Base-by-base conservation (phyloP, 2,329 filamentous ascomycete genomes). In the Phialocephala subalpina region DNA sequence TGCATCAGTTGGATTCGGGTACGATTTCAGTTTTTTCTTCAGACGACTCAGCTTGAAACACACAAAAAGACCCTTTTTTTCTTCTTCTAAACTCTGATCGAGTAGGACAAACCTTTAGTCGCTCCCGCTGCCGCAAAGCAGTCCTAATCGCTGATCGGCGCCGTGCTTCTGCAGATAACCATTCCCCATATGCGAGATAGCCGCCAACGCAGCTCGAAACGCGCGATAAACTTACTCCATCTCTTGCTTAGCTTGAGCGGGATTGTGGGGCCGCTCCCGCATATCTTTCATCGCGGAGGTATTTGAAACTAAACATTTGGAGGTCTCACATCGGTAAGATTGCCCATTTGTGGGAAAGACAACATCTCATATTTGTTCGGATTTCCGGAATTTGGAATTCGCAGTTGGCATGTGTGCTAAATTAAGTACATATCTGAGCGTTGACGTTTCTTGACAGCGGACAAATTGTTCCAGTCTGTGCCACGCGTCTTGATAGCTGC, bases 131-230 rank as follows among this genome's bases (percentile, higher is more conserved):
- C 47, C 47, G 47, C 27, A 25, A 25, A 27, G 47, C 11, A 27
- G 47, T 49, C 49, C 49, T 53, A 33, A 27, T 14, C 53, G 7
- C 29, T 36, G 35, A 56, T 35, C 33, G 52, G 18, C 35, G 9
- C 53, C 49, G 25, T 53, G 18, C 49, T 33, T 20, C 29, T 35
- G 55, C 35, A 38, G 33, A 11, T 29, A n/a, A 14, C 5, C 52
- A 18, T 18, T 55, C 18, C 25, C 25, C 27, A 35, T n/a, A 55
- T 55, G 52, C 55, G 55, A 57, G 55, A 57, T 57, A 57, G 55
- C 55, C 55, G 55, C 55, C 55, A 33, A 1, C 55, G 1, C 25
- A 33, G 27, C 33, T 55, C 52, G 27, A 57, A 57, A 38, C 55
- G 55, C 55, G 55, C 55, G 52, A 55, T 18, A 55, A 55, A 12